A percentile compares a stretch with the other conserved stretches of the same genome.
These are phyloP conservation scores for Diaporthe citriasiana DNA, from an alignment of 2,329 filamentous ascomycete genomes.

Conservation along the genomic window DNA sequence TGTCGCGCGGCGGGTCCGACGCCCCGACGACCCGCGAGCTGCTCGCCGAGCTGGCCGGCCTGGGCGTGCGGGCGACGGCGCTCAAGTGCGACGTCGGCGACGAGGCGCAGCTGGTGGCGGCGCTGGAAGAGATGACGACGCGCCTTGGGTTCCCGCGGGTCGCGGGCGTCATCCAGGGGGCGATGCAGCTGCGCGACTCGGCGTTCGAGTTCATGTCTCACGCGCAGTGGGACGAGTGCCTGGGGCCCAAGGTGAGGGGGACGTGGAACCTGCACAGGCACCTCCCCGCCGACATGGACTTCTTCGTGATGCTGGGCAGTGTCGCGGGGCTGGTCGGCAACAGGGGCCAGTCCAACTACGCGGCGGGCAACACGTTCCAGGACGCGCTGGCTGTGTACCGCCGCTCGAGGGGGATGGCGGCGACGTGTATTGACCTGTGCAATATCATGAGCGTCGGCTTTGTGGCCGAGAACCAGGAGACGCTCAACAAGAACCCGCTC, in stretches of 20 bases:
- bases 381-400: conserved; percentile 49
- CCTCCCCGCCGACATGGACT: conserved; percentile 44
- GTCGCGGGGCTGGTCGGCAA: conserved; percentile 36
- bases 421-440: conserved; percentile 46
- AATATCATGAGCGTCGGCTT: conserved; percentile 49
- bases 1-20: conserved; percentile 49
- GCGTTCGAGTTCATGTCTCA: conserved; percentile 39
- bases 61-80: conserved; percentile 46
- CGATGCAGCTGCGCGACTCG: conserved; percentile 40
- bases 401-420: conserved; percentile 43
- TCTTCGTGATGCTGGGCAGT: conserved; percentile 41
- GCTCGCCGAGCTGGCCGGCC: conserved; percentile 45
- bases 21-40: conserved; percentile 43
- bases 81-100: conserved; percentile 50
- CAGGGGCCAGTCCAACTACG: conserved; percentile 40
- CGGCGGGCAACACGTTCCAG: conserved; percentile 52
- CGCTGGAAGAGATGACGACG: conserved; percentile 44
- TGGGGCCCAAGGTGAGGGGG: conserved; percentile 37
- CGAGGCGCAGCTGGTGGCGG: conserved; percentile 48
- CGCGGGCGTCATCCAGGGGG: conserved; percentile 56
- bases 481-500: conserved; percentile 41
- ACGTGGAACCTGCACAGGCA: conserved; percentile 42
- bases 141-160: conserved; percentile 48
- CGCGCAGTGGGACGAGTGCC: conserved; percentile 25
- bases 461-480: conserved; percentile 43